Percentiles rank a stretch among this genome's conserved stretches.
Conservation (phyloP, 441 rosid species). For the Euphorbia corollata region DNA sequence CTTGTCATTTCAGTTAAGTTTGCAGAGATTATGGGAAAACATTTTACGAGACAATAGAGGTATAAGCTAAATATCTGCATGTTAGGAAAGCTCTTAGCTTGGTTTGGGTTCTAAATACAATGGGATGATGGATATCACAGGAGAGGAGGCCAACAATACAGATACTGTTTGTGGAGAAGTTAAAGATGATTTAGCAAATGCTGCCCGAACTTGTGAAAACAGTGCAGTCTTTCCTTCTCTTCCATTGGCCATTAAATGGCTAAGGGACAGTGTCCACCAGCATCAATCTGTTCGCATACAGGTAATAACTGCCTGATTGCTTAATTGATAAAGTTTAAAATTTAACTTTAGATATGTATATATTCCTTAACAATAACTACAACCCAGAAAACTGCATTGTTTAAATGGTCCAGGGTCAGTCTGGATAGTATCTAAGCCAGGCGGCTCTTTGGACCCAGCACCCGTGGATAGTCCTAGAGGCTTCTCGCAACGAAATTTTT, state of each 20-base stretch:
- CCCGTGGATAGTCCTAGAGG: not conserved
- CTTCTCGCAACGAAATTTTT: not conserved
- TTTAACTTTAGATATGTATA: too few relatives aligned
- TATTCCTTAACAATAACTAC: too few relatives aligned
- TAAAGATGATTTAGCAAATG: slow-evolving; percentile 38
- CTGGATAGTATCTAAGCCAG: too few relatives aligned
- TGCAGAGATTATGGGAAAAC: slow-evolving; percentile 83
- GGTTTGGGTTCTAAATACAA: slow-evolving; percentile 4
- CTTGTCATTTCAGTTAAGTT: slow-evolving; percentile 82
- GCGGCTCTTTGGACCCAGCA: too few relatives aligned
- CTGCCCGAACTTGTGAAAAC: slow-evolving; percentile 41
- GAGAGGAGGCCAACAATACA: slow-evolving; percentile 38
- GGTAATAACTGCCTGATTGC: slow-evolving; percentile 34
- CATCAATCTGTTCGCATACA: slow-evolving; percentile 56
- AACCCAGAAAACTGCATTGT: too few relatives aligned
- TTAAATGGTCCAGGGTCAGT: too few relatives aligned
- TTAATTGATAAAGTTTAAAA: too few relatives aligned
- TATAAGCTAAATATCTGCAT: slow-evolving; percentile 17
- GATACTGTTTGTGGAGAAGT: slow-evolving; percentile 41
- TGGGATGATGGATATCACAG: slow-evolving; percentile 22
- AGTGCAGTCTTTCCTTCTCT: slow-evolving; percentile 83
- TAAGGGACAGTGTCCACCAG: slow-evolving; percentile 56
- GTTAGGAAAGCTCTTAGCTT: not conserved
- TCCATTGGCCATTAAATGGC: slow-evolving; percentile 84
- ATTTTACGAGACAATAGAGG: slow-evolving; percentile 61